These are phyloP conservation scores for Aspergillus biplanus DNA, from an alignment of 495 filamentous ascomycete species.

Conservation along the genomic window DNA sequence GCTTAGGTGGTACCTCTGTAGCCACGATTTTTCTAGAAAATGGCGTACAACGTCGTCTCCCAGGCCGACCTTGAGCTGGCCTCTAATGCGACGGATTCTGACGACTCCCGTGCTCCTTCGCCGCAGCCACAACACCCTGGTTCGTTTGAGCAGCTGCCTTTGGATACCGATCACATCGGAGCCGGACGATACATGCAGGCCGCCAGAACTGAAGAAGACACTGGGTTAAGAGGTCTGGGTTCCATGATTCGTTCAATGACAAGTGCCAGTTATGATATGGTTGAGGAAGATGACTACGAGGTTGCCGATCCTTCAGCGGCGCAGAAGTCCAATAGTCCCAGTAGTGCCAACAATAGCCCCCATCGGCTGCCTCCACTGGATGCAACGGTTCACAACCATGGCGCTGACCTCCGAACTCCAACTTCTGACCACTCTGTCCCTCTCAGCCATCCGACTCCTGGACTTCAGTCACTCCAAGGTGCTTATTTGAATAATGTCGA, in stretches of 20 bases:
- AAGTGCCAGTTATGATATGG: conserved; percentile 47
- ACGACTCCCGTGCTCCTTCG: conserved; percentile 36
- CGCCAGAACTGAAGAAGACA: conserved; percentile 32
- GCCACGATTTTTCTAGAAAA: conserved; percentile 27
- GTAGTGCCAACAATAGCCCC: conserved; percentile 19
- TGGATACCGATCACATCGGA: conserved; percentile 34
- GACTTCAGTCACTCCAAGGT: conserved; percentile 72
- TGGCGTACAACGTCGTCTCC: conserved; percentile 54
- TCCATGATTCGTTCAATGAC: conserved; percentile 51
- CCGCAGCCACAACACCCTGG: conserved; percentile 26
- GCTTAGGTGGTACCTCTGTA: conserved; percentile 15
- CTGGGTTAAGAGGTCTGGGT: conserved; percentile 31
- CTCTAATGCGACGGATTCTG: conserved; percentile 42
- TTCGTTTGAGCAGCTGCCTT: conserved; percentile 34
- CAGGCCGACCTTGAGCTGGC: conserved; percentile 46
- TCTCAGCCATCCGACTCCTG: conserved; percentile 76
- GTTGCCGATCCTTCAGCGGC: conserved; percentile 36
- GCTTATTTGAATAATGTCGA: conserved; percentile 79
- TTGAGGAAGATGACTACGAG: conserved; percentile 52
- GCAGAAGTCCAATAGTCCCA: conserved; percentile 30
- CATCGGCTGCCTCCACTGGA: conserved; percentile 40
- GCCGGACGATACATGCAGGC: conserved; percentile 28
- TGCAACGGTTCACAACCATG: conserved; percentile 35
- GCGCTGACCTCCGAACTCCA: conserved; percentile 56
- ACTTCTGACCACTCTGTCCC: conserved; percentile 60